A percentile compares a stretch with the other conserved stretches of the same genome.
phyloP scores from a whole-genome alignment of 306 rosid genomes.

The Trifolium repens region DNA sequence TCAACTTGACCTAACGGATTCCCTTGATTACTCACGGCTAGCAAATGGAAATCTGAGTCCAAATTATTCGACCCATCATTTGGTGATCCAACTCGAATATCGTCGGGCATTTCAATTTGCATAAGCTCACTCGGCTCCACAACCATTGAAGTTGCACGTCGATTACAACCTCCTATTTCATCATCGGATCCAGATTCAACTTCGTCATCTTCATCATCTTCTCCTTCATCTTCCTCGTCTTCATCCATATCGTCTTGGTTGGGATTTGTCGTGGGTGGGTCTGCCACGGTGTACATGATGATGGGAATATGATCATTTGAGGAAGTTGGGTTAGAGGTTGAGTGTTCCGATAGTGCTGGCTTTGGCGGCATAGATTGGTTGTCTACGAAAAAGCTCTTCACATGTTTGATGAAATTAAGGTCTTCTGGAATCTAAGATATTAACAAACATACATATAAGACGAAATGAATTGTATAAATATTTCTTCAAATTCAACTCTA shows the following conservation, averaged over 20 bases:
- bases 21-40: constrained; percentile 52
- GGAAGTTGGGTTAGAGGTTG: constrained; percentile 83
- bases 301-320: constrained; percentile 61
- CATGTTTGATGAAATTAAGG: constrained; percentile 64
- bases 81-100: constrained; percentile 81
- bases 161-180: constrained; percentile 44
- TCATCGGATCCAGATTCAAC: constrained; percentile 62
- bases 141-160: neutral
- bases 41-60: constrained; percentile 71
- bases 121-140: constrained; percentile 75
- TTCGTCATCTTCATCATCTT: constrained; percentile 36
- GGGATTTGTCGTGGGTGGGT: constrained; percentile 38
- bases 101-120: constrained; percentile 85
- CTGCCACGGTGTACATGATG: constrained; percentile 43
- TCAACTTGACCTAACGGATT: constrained; percentile 39
- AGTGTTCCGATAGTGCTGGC: constrained; percentile 85
- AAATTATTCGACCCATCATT: constrained; percentile 77
- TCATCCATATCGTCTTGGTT: constrained; percentile 50
- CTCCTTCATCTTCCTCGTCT: constrained; percentile 52
- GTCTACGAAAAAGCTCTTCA: constrained; percentile 68
- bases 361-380: constrained; percentile 62
- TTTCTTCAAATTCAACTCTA: neutral
- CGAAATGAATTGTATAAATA: neutral
- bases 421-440: constrained; percentile 71
- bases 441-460: neutral